phyloP scores from a whole-genome alignment of 2,329 filamentous ascomycete species.

The Aspergillus carbonarius region DNA sequence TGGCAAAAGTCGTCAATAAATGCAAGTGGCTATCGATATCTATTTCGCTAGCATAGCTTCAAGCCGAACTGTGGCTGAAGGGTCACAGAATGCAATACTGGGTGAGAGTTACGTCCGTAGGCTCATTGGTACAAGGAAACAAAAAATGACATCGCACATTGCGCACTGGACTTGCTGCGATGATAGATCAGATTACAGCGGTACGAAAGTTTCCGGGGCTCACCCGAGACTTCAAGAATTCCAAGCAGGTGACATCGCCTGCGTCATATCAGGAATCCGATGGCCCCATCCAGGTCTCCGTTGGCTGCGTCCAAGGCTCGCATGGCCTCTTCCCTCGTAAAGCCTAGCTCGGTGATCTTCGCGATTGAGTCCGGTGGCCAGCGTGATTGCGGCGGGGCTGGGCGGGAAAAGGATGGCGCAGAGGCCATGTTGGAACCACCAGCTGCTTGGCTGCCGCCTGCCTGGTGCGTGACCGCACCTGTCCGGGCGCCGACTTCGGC shows the following conservation, averaged over 20 bases:
- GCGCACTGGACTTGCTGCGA: not conserved
- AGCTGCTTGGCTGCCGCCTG: slow-evolving; percentile 19
- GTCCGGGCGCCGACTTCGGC: slow-evolving; percentile 82
- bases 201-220: slow-evolving; percentile 5
- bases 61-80: not conserved
- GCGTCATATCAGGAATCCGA: slow-evolving; percentile 66
- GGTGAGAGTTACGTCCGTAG: not conserved
- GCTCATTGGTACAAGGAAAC: not conserved
- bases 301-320: slow-evolving; percentile 77
- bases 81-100: not conserved
- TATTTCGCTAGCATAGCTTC: not conserved
- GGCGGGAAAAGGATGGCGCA: slow-evolving; percentile 23
- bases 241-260: slow-evolving; percentile 8
- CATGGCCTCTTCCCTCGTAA: slow-evolving; percentile 72
- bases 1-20: not conserved
- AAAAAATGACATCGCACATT: not conserved
- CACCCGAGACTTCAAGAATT: slow-evolving; percentile 1
- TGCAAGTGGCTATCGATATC: slow-evolving; percentile 1
- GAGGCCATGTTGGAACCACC: slow-evolving; percentile 18
- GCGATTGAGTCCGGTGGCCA: slow-evolving; percentile 67
- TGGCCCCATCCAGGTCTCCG: slow-evolving; percentile 87
- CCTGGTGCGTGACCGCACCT: slow-evolving; percentile 59
- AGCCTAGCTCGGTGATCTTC: slow-evolving; percentile 74
- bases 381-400: slow-evolving; percentile 32
- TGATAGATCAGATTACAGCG: slow-evolving; percentile 7